Base-by-base conservation (phyloP, 2,329 filamentous ascomycete species). In the Arachnomyces sp. region DNA sequence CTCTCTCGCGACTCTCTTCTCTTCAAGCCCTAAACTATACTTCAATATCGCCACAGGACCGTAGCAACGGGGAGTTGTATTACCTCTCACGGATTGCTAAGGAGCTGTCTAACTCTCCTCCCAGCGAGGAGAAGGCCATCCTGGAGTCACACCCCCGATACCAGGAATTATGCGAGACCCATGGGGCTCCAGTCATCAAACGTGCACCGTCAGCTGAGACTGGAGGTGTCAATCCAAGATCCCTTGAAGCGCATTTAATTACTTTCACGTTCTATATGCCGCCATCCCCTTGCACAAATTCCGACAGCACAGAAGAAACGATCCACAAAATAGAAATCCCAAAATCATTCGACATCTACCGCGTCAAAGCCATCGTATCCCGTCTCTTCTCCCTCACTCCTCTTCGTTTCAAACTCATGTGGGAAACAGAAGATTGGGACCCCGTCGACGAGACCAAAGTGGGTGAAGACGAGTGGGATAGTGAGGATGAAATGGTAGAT, bases 351-450 rank as follows among this genome's bases (percentile, higher is more conserved):
- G 82, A 89, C 50, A 77, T 89, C 4, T 96, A 95, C 53, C 74
- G 79, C 2, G 75, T 94, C 12, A 84, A 92, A 56, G 84, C 85
- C 0, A 70, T 93, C 7, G 81, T 86, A 0, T 82, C 81, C 0
- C 80, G 76, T 48, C 59, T 82, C n/a, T 86, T 93, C 53, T 69
- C 64, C 1, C 50, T 84, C 8, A 63, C 71, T 34, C 83, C 87
- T 0, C 68, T 86, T 46, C 64, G 65, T 31, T 65, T 90, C 44
- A 73, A 71, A 31, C 60, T 96, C 36, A 66, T 92, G 1, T 94
- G 86, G 83, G 87, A 94, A 65, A 94, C 88, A 7, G 85, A 86
- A 14, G 89, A 95, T 60, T 86, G 83, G 78, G 87, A 94, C 59
- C 85, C 85, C 0, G 79, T 87, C 0, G 74, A 74, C 7, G 72